These are phyloP conservation scores for Delphinella strobiligena DNA, from an alignment of 2,329 filamentous ascomycete species.

Conservation along the genomic window DNA sequence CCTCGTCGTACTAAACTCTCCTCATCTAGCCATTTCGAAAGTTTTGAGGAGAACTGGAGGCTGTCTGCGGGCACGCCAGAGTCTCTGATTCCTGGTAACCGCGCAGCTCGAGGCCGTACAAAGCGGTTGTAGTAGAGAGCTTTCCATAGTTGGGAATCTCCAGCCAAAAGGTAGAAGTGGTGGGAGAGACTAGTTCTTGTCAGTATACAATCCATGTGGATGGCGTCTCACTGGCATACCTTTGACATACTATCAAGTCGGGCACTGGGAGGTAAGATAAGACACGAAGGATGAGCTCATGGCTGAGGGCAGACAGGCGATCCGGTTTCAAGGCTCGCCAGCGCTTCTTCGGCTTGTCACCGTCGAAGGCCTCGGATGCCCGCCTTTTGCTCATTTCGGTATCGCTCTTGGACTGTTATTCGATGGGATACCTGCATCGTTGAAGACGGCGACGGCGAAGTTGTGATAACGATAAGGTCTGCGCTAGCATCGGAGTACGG, in stretches of 20 bases:
- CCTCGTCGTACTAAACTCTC: constrained; percentile 41
- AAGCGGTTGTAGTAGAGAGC: constrained; percentile 77
- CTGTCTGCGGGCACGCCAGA: constrained; percentile 24
- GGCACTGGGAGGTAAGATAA: constrained; percentile 62
- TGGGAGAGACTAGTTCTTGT: constrained; percentile 54
- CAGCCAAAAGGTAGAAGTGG: constrained; percentile 59
- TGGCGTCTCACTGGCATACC: constrained; percentile 37
- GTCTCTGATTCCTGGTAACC: constrained; percentile 55
- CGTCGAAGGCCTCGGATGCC: constrained; percentile 6
- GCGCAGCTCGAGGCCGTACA: constrained; percentile 66
- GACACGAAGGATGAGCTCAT: constrained; percentile 79
- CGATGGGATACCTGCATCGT: neutral
- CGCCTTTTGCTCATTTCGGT: constrained; percentile 9
- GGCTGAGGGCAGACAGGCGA: constrained; percentile 61
- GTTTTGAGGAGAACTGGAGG: constrained; percentile 40
- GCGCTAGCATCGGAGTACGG: neutral
- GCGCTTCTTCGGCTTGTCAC: constrained; percentile 5
- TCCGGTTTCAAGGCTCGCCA: constrained; percentile 30
- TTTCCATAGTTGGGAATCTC: constrained; percentile 86
- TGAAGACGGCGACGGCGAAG: neutral
- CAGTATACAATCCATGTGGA: constrained; percentile 1
- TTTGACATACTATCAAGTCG: constrained; percentile 53
- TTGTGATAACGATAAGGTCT: neutral
- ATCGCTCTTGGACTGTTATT: neutral
- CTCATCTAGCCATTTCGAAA: constrained; percentile 52